A percentile compares a stretch with the other conserved stretches of the same genome.
phyloP scores from a whole-genome alignment of 495 filamentous ascomycete species.

The Jackrogersella multiformis region DNA sequence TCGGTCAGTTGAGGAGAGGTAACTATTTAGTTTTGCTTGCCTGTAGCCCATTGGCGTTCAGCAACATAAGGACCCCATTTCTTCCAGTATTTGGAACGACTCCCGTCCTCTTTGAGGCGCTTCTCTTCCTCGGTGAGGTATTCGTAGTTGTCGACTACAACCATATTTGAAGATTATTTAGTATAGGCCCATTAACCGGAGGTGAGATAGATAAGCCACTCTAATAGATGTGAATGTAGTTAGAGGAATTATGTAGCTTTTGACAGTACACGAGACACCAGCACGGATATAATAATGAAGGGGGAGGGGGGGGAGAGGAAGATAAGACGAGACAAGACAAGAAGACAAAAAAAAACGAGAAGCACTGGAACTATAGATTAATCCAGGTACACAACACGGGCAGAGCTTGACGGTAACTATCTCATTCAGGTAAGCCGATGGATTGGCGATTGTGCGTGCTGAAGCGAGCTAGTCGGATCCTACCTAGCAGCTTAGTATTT shows the following conservation, averaged over 20 bases:
- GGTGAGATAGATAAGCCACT: not conserved
- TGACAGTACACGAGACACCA: constrained; percentile 10
- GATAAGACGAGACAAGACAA: constrained; percentile 11
- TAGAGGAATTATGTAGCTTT: not conserved
- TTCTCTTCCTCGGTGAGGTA: constrained; percentile 88
- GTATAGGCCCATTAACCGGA: not conserved
- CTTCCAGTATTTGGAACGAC: constrained; percentile 90
- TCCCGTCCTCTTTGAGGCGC: constrained; percentile 83
- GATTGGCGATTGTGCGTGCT: constrained; percentile 18
- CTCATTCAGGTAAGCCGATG: constrained; percentile 40
- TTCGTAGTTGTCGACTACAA: constrained; percentile 83
- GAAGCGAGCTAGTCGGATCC: constrained; percentile 29
- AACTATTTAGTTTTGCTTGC: constrained; percentile 54
- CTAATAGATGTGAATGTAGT: no score
- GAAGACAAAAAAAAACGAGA: no score
- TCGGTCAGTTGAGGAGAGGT: constrained; percentile 33
- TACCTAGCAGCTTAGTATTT: no score
- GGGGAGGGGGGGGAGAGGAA: no score
- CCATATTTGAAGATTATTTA: constrained; percentile 65
- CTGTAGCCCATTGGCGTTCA: constrained; percentile 89
- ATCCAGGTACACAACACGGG: constrained; percentile 33
- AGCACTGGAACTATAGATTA: constrained; percentile 24
- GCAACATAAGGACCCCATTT: constrained; percentile 86
- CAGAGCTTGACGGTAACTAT: constrained; percentile 30
- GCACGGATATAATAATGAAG: not conserved